Percentiles rank a stretch among this genome's conserved stretches.
phyloP scores from a whole-genome alignment of 179 eudicot genomes.

The Drosera spatulata region DNA sequence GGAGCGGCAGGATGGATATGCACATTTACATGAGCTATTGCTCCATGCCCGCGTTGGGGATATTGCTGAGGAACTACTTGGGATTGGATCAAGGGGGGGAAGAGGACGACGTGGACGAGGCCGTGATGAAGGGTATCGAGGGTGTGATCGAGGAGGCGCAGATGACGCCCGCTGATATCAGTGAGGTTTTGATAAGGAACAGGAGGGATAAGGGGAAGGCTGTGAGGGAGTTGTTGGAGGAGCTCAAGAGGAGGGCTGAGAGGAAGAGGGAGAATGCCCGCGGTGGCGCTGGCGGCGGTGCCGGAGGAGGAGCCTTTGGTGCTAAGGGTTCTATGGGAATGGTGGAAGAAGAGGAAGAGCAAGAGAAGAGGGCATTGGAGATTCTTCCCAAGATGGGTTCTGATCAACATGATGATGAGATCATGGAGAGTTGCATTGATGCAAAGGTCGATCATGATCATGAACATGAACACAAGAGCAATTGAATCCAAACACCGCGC shows the following conservation, averaged over 20 bases:
- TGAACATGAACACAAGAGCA: too few relatives aligned
- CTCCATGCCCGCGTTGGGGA: constrained; percentile 37
- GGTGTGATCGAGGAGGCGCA: constrained; percentile 36
- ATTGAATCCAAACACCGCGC: too few relatives aligned
- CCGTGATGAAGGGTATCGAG: constrained; percentile 21
- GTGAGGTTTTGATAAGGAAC: constrained; percentile 75
- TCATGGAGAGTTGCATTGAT: not conserved
- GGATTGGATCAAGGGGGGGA: constrained; percentile 23
- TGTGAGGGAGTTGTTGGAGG: constrained; percentile 39
- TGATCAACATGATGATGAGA: not conserved
- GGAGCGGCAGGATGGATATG: constrained; percentile 96
- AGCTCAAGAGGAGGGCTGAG: constrained; percentile 37
- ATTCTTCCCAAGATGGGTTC: constrained; percentile 16
- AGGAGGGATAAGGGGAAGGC: constrained; percentile 51
- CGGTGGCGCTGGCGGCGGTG: too few relatives aligned
- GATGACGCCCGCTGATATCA: constrained; percentile 88
- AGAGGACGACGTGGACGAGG: constrained; percentile 14
- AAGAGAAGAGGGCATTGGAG: constrained; percentile 84
- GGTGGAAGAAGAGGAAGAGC: constrained; percentile 41
- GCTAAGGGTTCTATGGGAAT: too few relatives aligned
- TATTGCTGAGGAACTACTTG: constrained; percentile 57
- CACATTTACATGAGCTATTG: constrained; percentile 74
- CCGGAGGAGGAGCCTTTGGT: not conserved
- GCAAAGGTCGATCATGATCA: too few relatives aligned
- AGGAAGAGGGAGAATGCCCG: constrained; percentile 7